Evolutionary conservation across 2,329 filamentous ascomycete species (phyloP), one percentile per base, ranked within the genome.

Genomic region (Aspergillus floridensis): DNA sequence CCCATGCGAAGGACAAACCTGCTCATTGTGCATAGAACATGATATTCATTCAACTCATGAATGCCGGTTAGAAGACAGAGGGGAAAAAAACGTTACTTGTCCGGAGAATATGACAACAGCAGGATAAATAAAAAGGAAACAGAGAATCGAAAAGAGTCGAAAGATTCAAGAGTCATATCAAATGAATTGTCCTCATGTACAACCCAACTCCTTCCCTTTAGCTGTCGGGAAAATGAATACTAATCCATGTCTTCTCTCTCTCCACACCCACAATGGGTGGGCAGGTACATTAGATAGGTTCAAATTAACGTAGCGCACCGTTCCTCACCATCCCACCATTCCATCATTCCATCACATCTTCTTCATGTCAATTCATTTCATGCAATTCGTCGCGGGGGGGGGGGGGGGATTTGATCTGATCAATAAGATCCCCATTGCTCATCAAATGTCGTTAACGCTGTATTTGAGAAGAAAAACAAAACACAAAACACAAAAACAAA

Each of bases 361-460:
- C 16, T 29, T 44, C 29, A 24, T 49, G 8, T 14, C 32, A n/a
- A 35, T 52, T 53, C 32, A 53, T 53, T 44, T 44, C 21, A 24
- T 53, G 51, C 32, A 29, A 53, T 46, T 53, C 51, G 35, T 53
- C 14, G 22, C 4, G 22, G 4, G 22, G 21, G 21, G 22, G 22
- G 22, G 22, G 16, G 38, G 16, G 38, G 7, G 19, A 44, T n/a
- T 19, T 35, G 14, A 44, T n/a, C 16, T 10, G 7, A 7, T 29
- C 7, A 29, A 29, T 2, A 10, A 10, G 5, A 29, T 56, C 53
- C 48, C n/a, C 6, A 10, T 49, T 32, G 44, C 22, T 56, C 53
- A 48, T 56, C 19, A 56, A 49, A 24, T 38, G 53, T 56, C 53
- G 46, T 56, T 35, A 56, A 38, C 49, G 53, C 31, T 49, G 4